Base-by-base conservation (phyloP, 2,329 filamentous ascomycete genomes). In the Aspergillus spinulosporus region DNA sequence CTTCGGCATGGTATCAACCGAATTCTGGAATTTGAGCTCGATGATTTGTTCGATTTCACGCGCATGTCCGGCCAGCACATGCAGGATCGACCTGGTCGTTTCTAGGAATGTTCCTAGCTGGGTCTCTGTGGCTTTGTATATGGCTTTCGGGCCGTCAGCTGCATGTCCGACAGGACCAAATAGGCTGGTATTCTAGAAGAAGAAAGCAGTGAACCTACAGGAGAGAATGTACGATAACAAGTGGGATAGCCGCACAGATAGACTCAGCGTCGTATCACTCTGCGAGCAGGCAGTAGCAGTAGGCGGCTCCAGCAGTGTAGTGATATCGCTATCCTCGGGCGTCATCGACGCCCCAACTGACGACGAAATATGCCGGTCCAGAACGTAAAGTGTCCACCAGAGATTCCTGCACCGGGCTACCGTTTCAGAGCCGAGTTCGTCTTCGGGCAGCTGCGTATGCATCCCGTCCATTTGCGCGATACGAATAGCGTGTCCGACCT, bases 41-140 rank as follows among this genome's bases (percentile, higher is more conserved):
- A 76, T 68, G 1, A 75, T 74, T 0, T 59, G 65, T n/a, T 76
- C 73, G 2, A 77, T 71, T 1, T 77, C 74, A 36, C 74, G 67
- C 0, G 74, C 75, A 21, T 76, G 69, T 0, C 67, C 66, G 0
- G 72, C 73, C 14, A 77, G 49, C 0, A 69, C 72, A 0, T 75
- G 70, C 0, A 76, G 53, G 1, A 76, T 74, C 0, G 68, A 64
- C 4, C 67, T 61, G 0, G 72, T 76, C 11, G 60, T 66, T 6
- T 76, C 72, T 0, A 77, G 65, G 43, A 76, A 77, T 0, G 64
- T 60, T 0, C 57, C 67, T 0, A 76, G 63, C 0, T 68, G 64
- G 1, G 71, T 74, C 52, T 69, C 71, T 29, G 70, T 66, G 0
- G 66, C 65, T 31, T 69, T 72, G 34, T 75, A 76, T 0, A 77